These are phyloP conservation scores for Strobilomyces echinocephalus DNA, from an alignment of 768 basidiomycete genomes.

Conservation along the genomic window DNA sequence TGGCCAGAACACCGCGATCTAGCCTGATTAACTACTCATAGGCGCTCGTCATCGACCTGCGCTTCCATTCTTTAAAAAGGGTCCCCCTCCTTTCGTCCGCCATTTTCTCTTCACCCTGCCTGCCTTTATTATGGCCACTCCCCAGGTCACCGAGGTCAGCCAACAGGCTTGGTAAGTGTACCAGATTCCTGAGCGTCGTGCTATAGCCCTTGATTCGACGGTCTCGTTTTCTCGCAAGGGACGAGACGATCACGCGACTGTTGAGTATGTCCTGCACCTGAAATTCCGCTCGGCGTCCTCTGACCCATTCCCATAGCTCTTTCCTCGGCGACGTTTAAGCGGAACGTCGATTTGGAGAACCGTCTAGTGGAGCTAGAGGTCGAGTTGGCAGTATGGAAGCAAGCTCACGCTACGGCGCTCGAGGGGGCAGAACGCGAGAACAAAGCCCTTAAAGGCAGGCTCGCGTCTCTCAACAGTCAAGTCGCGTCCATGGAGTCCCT, in stretches of 20 bases:
- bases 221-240: conserved; percentile 42
- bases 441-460: conserved; percentile 64
- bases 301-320: conserved; percentile 42
- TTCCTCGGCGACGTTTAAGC: conserved; percentile 57
- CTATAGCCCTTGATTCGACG: conserved; percentile 17
- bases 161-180: conserved; percentile 61
- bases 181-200: conserved; percentile 6
- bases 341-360: conserved; percentile 59
- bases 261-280: conserved; percentile 41
- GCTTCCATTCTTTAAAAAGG: conserved; percentile 36
- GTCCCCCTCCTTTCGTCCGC: conserved; percentile 19
- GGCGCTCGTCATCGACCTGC: conserved; percentile 23
- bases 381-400: conserved; percentile 67
- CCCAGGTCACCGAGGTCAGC: conserved; percentile 54
- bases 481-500: conserved; percentile 55
- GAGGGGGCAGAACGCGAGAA: conserved; percentile 60
- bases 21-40: conserved; percentile 50
- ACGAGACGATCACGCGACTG: conserved; percentile 59
- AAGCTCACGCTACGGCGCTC: conserved; percentile 58
- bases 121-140: conserved; percentile 46
- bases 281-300: conserved; percentile 2
- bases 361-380: conserved; percentile 64
- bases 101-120: conserved; percentile 30
- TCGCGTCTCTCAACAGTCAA: conserved; percentile 60
- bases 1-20: conserved; percentile 51